phyloP scores from a whole-genome alignment of 768 basidiomycete species.

The Hericium rajendrae region DNA sequence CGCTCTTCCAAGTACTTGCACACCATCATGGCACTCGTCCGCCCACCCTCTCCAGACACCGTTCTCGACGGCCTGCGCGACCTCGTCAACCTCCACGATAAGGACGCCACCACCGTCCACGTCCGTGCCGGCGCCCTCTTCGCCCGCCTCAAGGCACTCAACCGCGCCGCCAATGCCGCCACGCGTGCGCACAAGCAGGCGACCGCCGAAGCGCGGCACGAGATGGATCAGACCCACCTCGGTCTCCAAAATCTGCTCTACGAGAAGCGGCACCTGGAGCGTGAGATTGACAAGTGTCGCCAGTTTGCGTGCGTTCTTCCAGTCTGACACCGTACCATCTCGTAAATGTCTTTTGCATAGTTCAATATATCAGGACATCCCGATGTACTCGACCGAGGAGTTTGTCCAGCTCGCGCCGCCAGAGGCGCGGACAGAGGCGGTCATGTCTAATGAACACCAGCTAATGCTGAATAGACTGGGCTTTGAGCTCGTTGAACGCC shows the following conservation, averaged over 20 bases:
- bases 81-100: slow-evolving; percentile 40
- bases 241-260: slow-evolving; percentile 81
- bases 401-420: slow-evolving; percentile 61
- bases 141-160: slow-evolving; percentile 68
- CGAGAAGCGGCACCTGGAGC: slow-evolving; percentile 81
- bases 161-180: slow-evolving; percentile 62
- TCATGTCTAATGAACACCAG: slow-evolving; percentile 63
- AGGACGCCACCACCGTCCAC: slow-evolving; percentile 44
- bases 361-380: slow-evolving; percentile 83
- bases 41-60: slow-evolving; percentile 34
- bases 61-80: slow-evolving; percentile 56
- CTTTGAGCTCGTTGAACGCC: slow-evolving; percentile 82
- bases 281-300: slow-evolving; percentile 87
- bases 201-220: slow-evolving; percentile 64
- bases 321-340: slow-evolving; percentile 1
- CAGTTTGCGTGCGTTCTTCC: slow-evolving; percentile 69
- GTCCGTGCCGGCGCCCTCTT: slow-evolving; percentile 69
- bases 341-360: slow-evolving; percentile 27
- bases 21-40: slow-evolving; percentile 11
- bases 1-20: slow-evolving; percentile 18
- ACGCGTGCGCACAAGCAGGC: slow-evolving; percentile 66
- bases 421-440: slow-evolving; percentile 51
- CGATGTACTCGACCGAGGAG: slow-evolving; percentile 60
- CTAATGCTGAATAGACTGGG: slow-evolving; percentile 81
- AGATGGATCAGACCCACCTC: slow-evolving; percentile 87